A percentile compares a stretch with the other conserved stretches of the same genome.
Evolutionary conservation across 2,329 filamentous ascomycete genomes (phyloP).

Genomic region (Podosphaera fusca): DNA sequence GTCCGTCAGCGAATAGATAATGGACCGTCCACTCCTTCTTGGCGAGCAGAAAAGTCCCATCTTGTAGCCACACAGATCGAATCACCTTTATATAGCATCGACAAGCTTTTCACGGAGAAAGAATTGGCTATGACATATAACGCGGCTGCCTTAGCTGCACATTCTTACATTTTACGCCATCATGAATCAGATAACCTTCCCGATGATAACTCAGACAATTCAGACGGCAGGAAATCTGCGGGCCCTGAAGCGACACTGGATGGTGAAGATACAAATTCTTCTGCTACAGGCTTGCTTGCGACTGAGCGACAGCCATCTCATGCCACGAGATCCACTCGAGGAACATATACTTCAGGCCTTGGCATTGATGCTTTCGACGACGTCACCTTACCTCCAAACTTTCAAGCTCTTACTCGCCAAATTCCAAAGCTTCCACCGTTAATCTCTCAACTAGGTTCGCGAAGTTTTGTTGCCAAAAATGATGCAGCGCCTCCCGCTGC

Average conservation of each 20-base stretch:
- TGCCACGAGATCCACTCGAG: conserved; percentile 38
- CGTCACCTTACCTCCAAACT: conserved; percentile 33
- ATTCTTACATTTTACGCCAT: conserved; percentile 36
- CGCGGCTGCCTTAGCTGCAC: conserved; percentile 34
- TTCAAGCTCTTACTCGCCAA: conserved; percentile 17
- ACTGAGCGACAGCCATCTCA: conserved; percentile 44
- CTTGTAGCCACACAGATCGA: conserved; percentile 28
- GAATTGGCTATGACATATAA: conserved; percentile 45
- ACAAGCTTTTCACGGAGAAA: conserved; percentile 49
- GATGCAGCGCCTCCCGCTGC: conserved; percentile 1
- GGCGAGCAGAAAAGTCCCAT: conserved; percentile 34
- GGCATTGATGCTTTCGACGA: conserved; percentile 37
- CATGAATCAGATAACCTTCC: conserved; percentile 12
- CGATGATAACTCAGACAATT: conserved; percentile 21
- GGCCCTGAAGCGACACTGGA: conserved; percentile 28
- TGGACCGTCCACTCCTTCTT: conserved; percentile 29
- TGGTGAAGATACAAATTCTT: conserved; percentile 25
- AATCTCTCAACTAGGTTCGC: neutral
- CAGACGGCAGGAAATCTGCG: conserved; percentile 24
- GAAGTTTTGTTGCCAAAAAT: neutral
- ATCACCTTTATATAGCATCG: conserved; percentile 37
- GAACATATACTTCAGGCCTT: conserved; percentile 24
- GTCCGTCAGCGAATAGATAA: conserved; percentile 30
- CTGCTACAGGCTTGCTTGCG: conserved; percentile 25
- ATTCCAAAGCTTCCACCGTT: conserved; percentile 15